phyloP scores from a whole-genome alignment of 306 rosid species.

The Lagenaria siceraria region DNA sequence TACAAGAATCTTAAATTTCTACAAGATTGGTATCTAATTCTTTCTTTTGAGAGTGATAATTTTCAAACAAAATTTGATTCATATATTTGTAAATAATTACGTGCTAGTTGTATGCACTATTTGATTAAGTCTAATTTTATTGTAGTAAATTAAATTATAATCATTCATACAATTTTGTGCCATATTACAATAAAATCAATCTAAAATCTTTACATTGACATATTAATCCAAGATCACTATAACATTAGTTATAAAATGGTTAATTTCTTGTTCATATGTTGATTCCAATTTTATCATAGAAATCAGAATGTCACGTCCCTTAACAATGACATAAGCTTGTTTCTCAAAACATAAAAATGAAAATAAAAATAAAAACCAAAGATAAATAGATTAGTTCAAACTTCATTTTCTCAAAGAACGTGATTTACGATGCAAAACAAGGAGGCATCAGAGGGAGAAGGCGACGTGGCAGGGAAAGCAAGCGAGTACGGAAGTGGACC shows the following conservation, averaged over 20 bases:
- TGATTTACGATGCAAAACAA: neutral
- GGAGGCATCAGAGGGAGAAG: neutral
- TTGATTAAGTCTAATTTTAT: too few species aligned
- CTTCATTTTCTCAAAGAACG: neutral
- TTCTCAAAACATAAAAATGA: neutral
- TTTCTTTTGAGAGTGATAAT: too few species aligned
- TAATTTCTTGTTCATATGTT: neutral
- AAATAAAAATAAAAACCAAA: too few species aligned
- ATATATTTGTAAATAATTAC: too few species aligned
- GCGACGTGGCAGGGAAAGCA: neutral
- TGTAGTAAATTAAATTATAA: too few species aligned
- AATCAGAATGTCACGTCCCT: neutral
- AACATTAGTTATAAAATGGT: too few species aligned
- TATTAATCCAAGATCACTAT: too few species aligned
- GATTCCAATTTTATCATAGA: neutral
- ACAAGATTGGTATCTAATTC: too few species aligned
- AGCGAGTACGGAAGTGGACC: neutral
- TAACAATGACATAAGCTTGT: neutral
- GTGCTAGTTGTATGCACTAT: too few species aligned
- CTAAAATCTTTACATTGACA: neutral
- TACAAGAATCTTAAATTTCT: too few species aligned
- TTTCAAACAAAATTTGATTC: too few species aligned
- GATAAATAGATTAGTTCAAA: neutral
- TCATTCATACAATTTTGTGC: too few species aligned
- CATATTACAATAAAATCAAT: neutral